Percentiles rank a stretch among this genome's conserved stretches.
Conservation (phyloP, 805 yeast species). For the Maudiozyma barnettii region DNA sequence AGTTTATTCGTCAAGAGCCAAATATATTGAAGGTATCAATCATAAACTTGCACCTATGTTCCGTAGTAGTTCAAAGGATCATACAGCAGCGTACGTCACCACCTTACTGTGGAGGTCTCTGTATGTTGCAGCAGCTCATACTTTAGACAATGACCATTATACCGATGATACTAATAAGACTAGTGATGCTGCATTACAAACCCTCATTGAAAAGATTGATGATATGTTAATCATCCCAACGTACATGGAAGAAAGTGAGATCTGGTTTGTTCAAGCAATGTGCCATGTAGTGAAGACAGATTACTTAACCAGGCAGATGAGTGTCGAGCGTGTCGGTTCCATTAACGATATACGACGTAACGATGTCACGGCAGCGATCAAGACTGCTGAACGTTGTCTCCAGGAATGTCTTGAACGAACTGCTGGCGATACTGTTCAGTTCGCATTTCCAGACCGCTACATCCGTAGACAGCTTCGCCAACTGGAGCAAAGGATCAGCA, state of each 20-base stretch:
- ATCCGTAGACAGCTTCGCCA: conserved; percentile 18
- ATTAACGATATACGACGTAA: conserved; percentile 11
- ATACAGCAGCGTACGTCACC: conserved; percentile 21
- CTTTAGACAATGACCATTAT: conserved; percentile 1
- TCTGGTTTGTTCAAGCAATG: conserved; percentile 24
- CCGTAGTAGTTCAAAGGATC: conserved; percentile 23
- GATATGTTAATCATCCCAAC: conserved; percentile 27
- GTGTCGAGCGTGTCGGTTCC: conserved; percentile 4
- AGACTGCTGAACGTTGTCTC: conserved; percentile 5
- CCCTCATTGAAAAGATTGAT: conserved; percentile 19
- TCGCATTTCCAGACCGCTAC: conserved; percentile 13
- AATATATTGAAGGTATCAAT: conserved; percentile 18
- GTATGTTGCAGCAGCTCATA: conserved; percentile 5
- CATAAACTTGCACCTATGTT: conserved; percentile 22
- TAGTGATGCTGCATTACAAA: conserved; percentile 2
- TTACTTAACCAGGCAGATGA: conserved; percentile 7
- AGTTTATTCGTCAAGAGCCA: conserved; percentile 18
- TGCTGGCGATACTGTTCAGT: conserved; percentile 4
- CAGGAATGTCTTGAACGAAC: conserved; percentile 7
- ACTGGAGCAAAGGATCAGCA: conserved; percentile 14
- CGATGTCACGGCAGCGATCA: not conserved
- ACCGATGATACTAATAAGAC: not conserved
- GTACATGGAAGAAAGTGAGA: conserved; percentile 26
- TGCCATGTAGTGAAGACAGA: conserved; percentile 24
- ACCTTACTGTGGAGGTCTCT: conserved; percentile 25